Conservation (phyloP, 257 asterid genomes). For the Solanum dulcamara region DNA sequence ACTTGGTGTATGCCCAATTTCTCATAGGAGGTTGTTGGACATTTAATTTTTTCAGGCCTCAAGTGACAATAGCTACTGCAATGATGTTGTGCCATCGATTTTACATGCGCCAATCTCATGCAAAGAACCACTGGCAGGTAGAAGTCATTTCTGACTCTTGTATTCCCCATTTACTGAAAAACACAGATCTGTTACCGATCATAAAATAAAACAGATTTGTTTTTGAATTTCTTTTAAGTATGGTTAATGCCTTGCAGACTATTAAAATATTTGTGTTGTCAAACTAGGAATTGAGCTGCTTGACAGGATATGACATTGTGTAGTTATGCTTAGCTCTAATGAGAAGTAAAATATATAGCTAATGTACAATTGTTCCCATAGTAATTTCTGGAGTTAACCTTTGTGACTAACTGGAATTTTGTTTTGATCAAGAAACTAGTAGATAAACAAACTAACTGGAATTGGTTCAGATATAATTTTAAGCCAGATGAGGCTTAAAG, state of each 20-base stretch:
- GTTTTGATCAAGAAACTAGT: background rate
- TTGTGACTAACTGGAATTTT: background rate
- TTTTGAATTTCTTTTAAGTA: background rate
- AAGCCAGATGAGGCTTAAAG: background rate
- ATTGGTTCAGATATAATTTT: background rate
- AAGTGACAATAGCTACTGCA: slow-evolving; percentile 50
- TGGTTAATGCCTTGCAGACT: background rate
- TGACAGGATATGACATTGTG: background rate
- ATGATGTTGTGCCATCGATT: slow-evolving; percentile 52
- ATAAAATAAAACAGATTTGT: background rate
- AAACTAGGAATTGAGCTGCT: background rate
- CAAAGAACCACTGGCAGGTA: slow-evolving; percentile 67
- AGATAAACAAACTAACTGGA: background rate
- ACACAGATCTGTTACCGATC: background rate
- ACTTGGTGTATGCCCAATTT: background rate
- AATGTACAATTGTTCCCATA: background rate
- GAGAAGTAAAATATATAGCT: background rate
- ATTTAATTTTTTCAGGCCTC: slow-evolving; percentile 33
- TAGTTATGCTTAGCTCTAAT: background rate
- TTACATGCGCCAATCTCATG: slow-evolving; percentile 54
- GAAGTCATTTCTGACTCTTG: background rate
- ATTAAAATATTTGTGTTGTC: background rate
- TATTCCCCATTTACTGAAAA: background rate
- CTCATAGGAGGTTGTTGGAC: background rate
- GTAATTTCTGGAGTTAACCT: background rate